Evolutionary conservation across 1,284 basidiomycete species (phyloP).

Genomic region (Boletus semigastroideus): DNA sequence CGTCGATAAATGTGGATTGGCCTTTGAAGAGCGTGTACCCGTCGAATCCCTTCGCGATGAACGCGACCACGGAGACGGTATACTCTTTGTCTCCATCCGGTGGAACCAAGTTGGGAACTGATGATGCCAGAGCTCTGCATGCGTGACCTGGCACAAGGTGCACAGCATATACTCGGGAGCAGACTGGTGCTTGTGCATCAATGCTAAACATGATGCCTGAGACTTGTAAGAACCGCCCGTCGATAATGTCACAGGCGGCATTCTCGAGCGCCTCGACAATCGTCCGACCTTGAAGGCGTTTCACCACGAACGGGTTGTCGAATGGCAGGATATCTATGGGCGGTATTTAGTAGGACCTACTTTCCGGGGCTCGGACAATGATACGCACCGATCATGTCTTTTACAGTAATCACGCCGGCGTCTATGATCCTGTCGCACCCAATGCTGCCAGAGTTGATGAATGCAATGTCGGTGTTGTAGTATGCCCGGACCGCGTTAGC

Average conservation of each 20-base stretch:
- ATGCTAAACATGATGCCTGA: constrained; percentile 14
- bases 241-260: constrained; percentile 11
- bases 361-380: not conserved
- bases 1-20: not conserved
- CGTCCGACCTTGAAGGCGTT: constrained; percentile 3
- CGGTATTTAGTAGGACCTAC: not conserved
- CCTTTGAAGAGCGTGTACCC: constrained; percentile 7
- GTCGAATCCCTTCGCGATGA: constrained; percentile 16
- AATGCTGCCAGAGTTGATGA: constrained; percentile 9
- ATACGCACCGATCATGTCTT: constrained; percentile 18
- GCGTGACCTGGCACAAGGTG: constrained; percentile 4
- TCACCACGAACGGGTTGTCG: constrained; percentile 11
- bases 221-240: constrained; percentile 15
- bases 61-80: constrained; percentile 11
- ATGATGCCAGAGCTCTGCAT: not conserved
- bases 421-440: constrained; percentile 10
- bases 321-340: constrained; percentile 11
- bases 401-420: constrained; percentile 5
- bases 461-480: constrained; percentile 17
- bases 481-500: constrained; percentile 22
- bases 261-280: constrained; percentile 16
- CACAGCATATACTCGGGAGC: constrained; percentile 5
- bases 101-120: not conserved
- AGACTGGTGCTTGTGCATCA: constrained; percentile 9
- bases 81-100: not conserved